Evolutionary conservation across 768 basidiomycete species (phyloP), one percentile per base, ranked within the genome.

Genomic region (Suillus variegatus): DNA sequence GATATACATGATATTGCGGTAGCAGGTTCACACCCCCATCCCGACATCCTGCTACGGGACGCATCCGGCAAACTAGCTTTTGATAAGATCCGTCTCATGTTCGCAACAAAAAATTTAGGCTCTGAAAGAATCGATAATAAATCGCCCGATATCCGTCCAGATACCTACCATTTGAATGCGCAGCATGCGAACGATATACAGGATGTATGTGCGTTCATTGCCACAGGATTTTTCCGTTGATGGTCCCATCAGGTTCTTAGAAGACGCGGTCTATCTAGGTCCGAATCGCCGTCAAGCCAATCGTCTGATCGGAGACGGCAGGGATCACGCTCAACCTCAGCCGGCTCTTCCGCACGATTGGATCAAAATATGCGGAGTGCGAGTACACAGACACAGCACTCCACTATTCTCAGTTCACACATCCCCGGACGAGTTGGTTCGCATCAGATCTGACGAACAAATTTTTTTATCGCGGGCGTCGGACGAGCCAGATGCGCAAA

Each of bases 81-180:
- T 64, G 70, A 71, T 43, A 76, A 74, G 67, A 73, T 76, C 61
- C 76, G 74, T 12, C 49, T 38, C 6, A 73, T 77, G 71, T 77
- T 73, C 40, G 52, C 68, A 28, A 56, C 56, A 0, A 72, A 76
- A 35, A 65, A 69, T 47, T 49, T 56, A 22, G 40, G 40, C n/a
- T 28, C 35, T 56, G 49, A 16, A 4, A 28, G 18, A 13, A 4
- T 25, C 38, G 40, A 22, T 36, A 40, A 38, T 13, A 32, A 28
- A 10, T n/a, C 25, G 8, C 16, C n/a, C 12, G 35, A 55, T 36
- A n/a, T 10, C 32, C 5, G 28, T 35, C 18, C 20, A 36, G 54
- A 43, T 18, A 43, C 36, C 16, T 18, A 41, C 7, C 6, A n/a
- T 20, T 22, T n/a, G n/a, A 3, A 20, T 32, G 35, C 5, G 60